Percentiles rank a stretch among this genome's conserved stretches.
Evolutionary conservation across 441 rosid genomes (phyloP).

Genomic region (Adansonia gregorii): DNA sequence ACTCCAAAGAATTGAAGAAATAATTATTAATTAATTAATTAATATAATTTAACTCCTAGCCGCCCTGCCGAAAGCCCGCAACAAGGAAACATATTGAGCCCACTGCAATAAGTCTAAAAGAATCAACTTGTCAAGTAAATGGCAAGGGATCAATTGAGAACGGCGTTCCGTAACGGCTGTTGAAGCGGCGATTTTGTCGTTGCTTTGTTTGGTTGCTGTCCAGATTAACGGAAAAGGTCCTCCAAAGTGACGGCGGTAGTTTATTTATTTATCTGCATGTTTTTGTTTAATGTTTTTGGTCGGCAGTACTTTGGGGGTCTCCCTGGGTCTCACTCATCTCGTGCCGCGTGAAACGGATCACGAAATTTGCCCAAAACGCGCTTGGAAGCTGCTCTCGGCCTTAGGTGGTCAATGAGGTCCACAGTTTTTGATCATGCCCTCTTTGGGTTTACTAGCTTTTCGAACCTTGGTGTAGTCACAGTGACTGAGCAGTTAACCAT

Average conservation of each 20-base stretch:
- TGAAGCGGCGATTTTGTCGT: not conserved
- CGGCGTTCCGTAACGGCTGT: not conserved
- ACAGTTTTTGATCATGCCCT: too few relatives aligned
- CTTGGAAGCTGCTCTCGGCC: not conserved
- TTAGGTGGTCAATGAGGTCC: not conserved
- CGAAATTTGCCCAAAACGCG: not conserved
- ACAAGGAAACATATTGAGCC: not conserved
- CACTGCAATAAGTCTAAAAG: not conserved
- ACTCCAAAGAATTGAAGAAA: not conserved
- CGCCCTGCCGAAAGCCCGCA: constrained; percentile 34
- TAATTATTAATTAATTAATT: not conserved
- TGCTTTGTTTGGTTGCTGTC: constrained; percentile 8
- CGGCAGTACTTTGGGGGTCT: not conserved
- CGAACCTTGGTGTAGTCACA: too few relatives aligned
- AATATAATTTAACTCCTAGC: too few relatives aligned
- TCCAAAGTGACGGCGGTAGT: not conserved
- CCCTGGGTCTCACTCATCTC: not conserved
- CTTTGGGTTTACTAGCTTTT: too few relatives aligned
- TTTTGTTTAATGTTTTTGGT: not conserved
- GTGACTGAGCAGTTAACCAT: too few relatives aligned
- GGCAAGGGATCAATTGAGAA: not conserved
- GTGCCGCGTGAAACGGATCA: constrained; percentile 15
- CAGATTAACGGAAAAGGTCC: not conserved
- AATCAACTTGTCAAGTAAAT: not conserved
- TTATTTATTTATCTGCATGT: not conserved